Percentiles rank a stretch among this genome's conserved stretches.
phyloP scores from a whole-genome alignment of 2,329 filamentous ascomycete genomes.

The Endothia cerciana region DNA sequence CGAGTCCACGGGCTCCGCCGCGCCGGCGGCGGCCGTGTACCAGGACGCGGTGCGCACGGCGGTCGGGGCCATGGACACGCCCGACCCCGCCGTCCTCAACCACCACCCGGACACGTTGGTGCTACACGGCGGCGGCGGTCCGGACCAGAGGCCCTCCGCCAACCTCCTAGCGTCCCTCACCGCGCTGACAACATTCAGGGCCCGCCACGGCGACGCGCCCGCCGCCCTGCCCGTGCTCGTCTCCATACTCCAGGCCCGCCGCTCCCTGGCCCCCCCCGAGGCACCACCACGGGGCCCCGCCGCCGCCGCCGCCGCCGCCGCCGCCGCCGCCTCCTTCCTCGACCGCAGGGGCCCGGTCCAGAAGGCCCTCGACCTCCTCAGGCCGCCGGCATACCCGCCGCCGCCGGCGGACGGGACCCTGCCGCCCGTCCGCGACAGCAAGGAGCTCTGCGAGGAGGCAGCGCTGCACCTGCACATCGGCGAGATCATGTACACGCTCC shows the following conservation, averaged over 20 bases:
- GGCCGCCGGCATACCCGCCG: conserved; percentile 68
- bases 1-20: conserved; percentile 71
- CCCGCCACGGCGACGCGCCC: conserved; percentile 67
- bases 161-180: conserved; percentile 80
- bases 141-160: conserved; percentile 58
- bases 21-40: conserved; percentile 73
- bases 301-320: background rate
- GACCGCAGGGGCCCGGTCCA: conserved; percentile 27
- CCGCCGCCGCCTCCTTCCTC: background rate
- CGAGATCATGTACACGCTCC: conserved; percentile 82
- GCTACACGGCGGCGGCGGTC: conserved; percentile 61
- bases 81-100: conserved; percentile 42
- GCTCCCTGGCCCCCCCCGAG: conserved; percentile 53
- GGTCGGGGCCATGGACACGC: conserved; percentile 52
- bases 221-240: conserved; percentile 82
- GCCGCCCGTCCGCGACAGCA: conserved; percentile 65
- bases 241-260: conserved; percentile 79
- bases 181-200: conserved; percentile 77
- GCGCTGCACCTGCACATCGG: conserved; percentile 88
- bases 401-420: conserved; percentile 72
- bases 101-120: conserved; percentile 67
- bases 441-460: conserved; percentile 80
- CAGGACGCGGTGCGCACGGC: conserved; percentile 78
- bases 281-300: conserved; percentile 20
- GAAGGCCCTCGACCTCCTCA: conserved; percentile 34